A percentile compares a stretch with the other conserved stretches of the same genome.
phyloP scores from a whole-genome alignment of 2,329 filamentous ascomycete genomes.

The Epichloe festucae region DNA sequence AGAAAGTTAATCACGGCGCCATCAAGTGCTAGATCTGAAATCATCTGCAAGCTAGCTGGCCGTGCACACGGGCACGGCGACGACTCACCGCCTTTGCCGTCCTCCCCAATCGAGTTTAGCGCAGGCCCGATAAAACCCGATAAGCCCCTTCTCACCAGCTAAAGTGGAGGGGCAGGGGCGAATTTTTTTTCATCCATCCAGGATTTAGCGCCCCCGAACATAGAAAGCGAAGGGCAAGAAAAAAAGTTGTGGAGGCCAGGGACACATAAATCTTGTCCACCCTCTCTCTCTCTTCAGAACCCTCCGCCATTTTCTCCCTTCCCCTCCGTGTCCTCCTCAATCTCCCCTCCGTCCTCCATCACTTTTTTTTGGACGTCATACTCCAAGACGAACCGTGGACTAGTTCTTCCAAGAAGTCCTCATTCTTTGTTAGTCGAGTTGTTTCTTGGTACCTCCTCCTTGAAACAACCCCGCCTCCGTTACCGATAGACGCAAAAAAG shows the following conservation, averaged over 20 bases:
- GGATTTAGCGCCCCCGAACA: constrained; percentile 5
- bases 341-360: constrained; percentile 17
- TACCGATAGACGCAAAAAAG: constrained; percentile 20
- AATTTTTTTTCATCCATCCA: constrained; percentile 9
- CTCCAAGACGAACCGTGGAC: constrained; percentile 29
- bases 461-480: constrained; percentile 18
- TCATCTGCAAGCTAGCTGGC: constrained; percentile 5
- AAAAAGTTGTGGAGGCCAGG: not conserved
- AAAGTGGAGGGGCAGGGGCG: constrained; percentile 12
- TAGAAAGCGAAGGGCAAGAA: not conserved
- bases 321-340: constrained; percentile 13
- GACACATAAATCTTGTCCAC: constrained; percentile 8
- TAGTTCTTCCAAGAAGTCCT: constrained; percentile 11
- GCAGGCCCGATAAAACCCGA: constrained; percentile 11
- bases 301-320: constrained; percentile 5
- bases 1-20: constrained; percentile 52
- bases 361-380: constrained; percentile 28
- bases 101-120: constrained; percentile 8
- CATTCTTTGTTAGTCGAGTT: constrained; percentile 17
- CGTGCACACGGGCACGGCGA: not conserved
- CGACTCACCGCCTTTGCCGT: constrained; percentile 11
- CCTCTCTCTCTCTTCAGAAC: not conserved
- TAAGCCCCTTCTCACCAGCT: constrained; percentile 9
- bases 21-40: constrained; percentile 2
- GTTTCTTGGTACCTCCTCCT: constrained; percentile 23